Evolutionary conservation across 768 basidiomycete species (phyloP).

Genomic region (Boletus speciosus): DNA sequence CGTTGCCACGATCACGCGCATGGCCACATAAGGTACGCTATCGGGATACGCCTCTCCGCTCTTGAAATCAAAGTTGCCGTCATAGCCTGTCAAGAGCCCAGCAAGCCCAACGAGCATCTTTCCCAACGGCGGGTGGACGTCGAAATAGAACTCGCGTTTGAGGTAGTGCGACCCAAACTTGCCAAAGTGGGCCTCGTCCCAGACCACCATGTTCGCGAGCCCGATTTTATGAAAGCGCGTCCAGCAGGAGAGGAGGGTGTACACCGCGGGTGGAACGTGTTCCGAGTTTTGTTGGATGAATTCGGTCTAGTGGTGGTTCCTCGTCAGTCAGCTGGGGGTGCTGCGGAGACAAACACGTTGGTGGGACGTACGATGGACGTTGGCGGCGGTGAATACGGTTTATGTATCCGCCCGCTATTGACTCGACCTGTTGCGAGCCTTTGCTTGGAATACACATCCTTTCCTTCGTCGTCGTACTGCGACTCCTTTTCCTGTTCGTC

Average conservation of each 20-base stretch:
- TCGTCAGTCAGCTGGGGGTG: slow-evolving; percentile 2
- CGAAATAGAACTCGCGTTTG: slow-evolving; percentile 99
- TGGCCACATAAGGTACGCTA: slow-evolving; percentile 85
- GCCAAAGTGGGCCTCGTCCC: slow-evolving; percentile 99
- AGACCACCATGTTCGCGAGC: slow-evolving; percentile 78
- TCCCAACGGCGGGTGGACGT: slow-evolving; percentile 96
- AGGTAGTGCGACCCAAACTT: slow-evolving; percentile 98
- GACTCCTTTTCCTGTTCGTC: slow-evolving; percentile 24
- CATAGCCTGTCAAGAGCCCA: slow-evolving; percentile 86
- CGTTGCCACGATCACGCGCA: slow-evolving; percentile 91
- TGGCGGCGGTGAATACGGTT: slow-evolving; percentile 59
- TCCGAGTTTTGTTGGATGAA: slow-evolving; percentile 79
- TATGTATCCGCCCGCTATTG: slow-evolving; percentile 60
- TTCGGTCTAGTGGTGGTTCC: slow-evolving; percentile 48
- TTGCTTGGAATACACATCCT: slow-evolving; percentile 58
- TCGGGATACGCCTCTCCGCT: slow-evolving; percentile 84
- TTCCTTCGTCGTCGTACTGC: slow-evolving; percentile 59
- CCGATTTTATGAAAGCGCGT: slow-evolving; percentile 95
- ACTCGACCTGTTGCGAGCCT: slow-evolving; percentile 38
- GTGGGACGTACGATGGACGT: slow-evolving; percentile 52
- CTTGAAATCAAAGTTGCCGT: slow-evolving; percentile 91
- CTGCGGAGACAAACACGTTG: slow-evolving; percentile 5
- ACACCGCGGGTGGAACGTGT: slow-evolving; percentile 73
- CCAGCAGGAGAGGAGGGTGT: slow-evolving; percentile 92
- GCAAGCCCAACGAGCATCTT: slow-evolving; percentile 98